Base-by-base conservation (phyloP, 352 stramenopile genomes). In the Elongisporangium senticosum region DNA sequence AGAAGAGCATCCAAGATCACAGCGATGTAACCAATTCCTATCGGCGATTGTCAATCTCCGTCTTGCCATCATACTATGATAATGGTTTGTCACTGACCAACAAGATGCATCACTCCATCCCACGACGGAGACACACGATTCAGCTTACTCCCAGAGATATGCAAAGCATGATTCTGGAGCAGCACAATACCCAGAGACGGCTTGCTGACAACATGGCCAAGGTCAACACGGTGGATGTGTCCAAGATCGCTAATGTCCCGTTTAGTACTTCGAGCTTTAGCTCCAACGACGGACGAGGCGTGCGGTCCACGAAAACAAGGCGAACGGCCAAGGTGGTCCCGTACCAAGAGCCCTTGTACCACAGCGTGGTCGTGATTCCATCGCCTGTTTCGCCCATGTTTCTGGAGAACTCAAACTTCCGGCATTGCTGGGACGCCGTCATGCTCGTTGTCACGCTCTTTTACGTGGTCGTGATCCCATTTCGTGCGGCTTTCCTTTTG, bases 381-480 rank as follows among this genome's bases (percentile, higher is more conserved):
- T 15, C 50, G 4, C 15, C 23, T 0, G 53, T 48, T 2, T 55
- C 71, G 0, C 48, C 49, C 6, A 55, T 74, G 39, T 82, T 74
- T 33, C 61, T 61, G 0, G 61, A 77, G 47, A 56, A 67, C 48
- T 77, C 72, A 1, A 14, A 54, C 7, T 90, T 90, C 28, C 70
- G 81, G 13, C 67, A 78, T 19, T 40, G 55, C 7, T 90, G 81
- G 81, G 54, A 74, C 21, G 53, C 65, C 0, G 49, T 84, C 33
- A 89, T 87, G 81, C 69, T 90, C 14, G 6, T 24, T 2, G 69
- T 86, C 57, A 83, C 74, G 17, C 26, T 79, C 2, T 89, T 89
- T 51, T 87, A 87, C 56, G 55, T 82, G 11, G 15, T 85, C 6
- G 49, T 79, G 3, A 72, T 86, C 4, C 81, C 81, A 14, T 76